These are phyloP conservation scores for Gillenia trifoliata DNA, from an alignment of 306 rosid genomes.

Conservation along the genomic window DNA sequence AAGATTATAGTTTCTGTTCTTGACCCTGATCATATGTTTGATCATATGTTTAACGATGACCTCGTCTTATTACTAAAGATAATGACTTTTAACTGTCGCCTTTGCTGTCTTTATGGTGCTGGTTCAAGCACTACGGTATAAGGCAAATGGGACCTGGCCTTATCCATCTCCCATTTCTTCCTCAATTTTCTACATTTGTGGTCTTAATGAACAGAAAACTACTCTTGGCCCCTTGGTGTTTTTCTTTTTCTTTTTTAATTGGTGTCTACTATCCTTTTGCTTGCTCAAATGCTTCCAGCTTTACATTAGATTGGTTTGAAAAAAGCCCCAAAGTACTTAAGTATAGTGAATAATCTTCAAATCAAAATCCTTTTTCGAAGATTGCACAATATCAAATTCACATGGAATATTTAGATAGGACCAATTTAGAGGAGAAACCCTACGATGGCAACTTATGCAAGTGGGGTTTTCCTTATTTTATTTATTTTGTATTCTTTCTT, in stretches of 20 bases:
- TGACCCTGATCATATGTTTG: too few species aligned
- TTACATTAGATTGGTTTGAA: background rate
- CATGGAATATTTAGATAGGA: background rate
- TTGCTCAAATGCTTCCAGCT: conserved; percentile 27
- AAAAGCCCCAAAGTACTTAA: background rate
- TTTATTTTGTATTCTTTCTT: background rate
- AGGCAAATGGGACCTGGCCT: conserved; percentile 51
- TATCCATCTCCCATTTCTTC: conserved; percentile 30
- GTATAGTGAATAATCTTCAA: background rate
- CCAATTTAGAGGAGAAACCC: background rate
- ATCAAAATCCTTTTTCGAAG: background rate
- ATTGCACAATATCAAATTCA: background rate
- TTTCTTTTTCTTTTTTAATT: background rate
- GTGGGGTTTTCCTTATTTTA: background rate
- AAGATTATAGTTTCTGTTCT: too few species aligned
- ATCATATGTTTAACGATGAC: too few species aligned
- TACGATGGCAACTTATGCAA: background rate
- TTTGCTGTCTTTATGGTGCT: background rate
- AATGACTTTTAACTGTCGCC: background rate
- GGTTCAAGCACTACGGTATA: background rate
- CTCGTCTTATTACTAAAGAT: background rate
- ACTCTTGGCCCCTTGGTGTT: conserved; percentile 9
- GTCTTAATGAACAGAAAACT: conserved; percentile 36
- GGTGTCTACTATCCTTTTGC: conserved; percentile 13
- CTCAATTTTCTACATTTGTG: conserved; percentile 36